Evolutionary conservation across 2,329 filamentous ascomycete species (phyloP).

Genomic region (Fusarium piperis): DNA sequence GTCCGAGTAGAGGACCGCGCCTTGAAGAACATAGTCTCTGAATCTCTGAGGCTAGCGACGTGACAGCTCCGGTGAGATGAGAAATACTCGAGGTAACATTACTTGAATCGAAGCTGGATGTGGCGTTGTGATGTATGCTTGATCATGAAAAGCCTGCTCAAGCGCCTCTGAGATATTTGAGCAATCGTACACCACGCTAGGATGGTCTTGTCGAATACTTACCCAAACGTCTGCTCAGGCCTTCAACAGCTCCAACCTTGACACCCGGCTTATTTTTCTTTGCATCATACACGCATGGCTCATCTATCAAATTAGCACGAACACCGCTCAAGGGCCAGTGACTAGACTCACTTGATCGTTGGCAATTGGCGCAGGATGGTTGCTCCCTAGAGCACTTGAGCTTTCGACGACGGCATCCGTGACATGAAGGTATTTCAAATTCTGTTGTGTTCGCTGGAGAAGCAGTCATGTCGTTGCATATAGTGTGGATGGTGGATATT

Average conservation of each 20-base stretch:
- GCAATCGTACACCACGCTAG: too few relatives aligned
- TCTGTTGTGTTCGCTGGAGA: not conserved
- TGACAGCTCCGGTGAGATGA: not conserved
- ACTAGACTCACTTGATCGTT: not conserved
- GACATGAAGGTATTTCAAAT: not conserved
- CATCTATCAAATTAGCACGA: not conserved
- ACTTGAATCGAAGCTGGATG: not conserved
- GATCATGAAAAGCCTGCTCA: not conserved
- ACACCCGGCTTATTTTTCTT: constrained; percentile 24
- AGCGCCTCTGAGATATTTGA: not conserved
- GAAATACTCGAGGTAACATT: not conserved
- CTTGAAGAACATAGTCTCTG: not conserved
- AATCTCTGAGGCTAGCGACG: not conserved
- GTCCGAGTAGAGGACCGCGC: not conserved
- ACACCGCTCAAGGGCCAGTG: not conserved
- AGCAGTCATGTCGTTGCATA: not conserved
- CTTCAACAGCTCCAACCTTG: constrained; percentile 16
- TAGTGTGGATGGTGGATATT: not conserved
- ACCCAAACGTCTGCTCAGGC: constrained; percentile 12
- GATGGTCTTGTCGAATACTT: not conserved
- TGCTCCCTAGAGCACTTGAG: constrained; percentile 1
- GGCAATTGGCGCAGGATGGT: not conserved
- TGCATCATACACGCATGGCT: constrained; percentile 15
- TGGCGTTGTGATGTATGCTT: not conserved
- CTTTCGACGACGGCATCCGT: not conserved